Evolutionary conservation across 805 yeast species (phyloP).

Genomic region (Jamesozyma spencerorum): DNA sequence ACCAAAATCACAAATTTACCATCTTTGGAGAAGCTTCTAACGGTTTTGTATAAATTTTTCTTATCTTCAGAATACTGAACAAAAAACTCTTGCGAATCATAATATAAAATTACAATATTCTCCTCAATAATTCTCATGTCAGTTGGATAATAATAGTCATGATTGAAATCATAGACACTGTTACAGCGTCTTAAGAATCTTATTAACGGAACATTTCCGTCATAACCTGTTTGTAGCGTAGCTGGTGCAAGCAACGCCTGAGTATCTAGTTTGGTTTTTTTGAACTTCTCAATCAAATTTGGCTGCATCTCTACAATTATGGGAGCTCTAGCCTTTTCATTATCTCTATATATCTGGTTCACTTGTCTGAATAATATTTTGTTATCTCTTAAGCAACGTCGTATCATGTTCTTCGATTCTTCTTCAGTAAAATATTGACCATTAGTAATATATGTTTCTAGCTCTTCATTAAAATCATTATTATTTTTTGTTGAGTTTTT

Average conservation of each 20-base stretch:
- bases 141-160: slow-evolving; percentile 50
- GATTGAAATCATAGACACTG: slow-evolving; percentile 39
- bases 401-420: slow-evolving; percentile 14
- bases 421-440: slow-evolving; percentile 15
- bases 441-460: slow-evolving; percentile 17
- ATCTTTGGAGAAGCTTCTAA: slow-evolving; percentile 18
- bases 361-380: slow-evolving; percentile 23
- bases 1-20: slow-evolving; percentile 35
- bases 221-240: slow-evolving; percentile 15
- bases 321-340: slow-evolving; percentile 42
- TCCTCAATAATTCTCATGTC: slow-evolving; percentile 36
- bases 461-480: neutral
- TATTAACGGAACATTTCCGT: slow-evolving; percentile 35
- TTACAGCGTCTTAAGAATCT: slow-evolving; percentile 43
- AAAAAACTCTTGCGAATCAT: slow-evolving; percentile 39
- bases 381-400: slow-evolving; percentile 1
- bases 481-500: too few species aligned
- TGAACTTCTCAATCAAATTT: slow-evolving; percentile 23
- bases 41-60: slow-evolving; percentile 17
- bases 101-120: slow-evolving; percentile 35
- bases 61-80: slow-evolving; percentile 26
- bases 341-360: slow-evolving; percentile 35
- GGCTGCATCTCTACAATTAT: slow-evolving; percentile 40
- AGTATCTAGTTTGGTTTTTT: slow-evolving; percentile 18
- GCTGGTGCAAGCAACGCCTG: slow-evolving; percentile 18